Evolutionary conservation across 176 grass and related monocot genomes (phyloP).

Genomic region (Bromus sterilis): DNA sequence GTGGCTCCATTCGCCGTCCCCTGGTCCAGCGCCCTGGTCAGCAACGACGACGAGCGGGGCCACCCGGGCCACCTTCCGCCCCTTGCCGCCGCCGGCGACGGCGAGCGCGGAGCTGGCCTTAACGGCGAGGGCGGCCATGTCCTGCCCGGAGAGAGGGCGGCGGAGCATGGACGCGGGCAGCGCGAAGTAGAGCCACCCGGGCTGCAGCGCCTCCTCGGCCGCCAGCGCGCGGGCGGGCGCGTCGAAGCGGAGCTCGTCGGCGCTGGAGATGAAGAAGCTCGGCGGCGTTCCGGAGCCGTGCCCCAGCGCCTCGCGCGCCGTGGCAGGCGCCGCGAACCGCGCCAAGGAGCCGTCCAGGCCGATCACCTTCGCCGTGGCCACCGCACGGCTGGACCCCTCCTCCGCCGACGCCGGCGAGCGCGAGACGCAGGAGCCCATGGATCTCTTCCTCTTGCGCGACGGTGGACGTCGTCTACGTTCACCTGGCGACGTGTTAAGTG

Average conservation of each 20-base stretch:
- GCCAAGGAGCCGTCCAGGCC: conserved; percentile 31
- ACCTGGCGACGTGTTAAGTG: not conserved
- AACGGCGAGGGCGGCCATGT: conserved; percentile 62
- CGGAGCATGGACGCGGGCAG: conserved; percentile 33
- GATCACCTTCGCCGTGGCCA: conserved; percentile 37
- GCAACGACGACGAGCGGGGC: not conserved
- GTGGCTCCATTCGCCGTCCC: not conserved
- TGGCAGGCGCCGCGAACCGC: conserved; percentile 9
- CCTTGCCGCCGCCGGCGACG: not conserved
- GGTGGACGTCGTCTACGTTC: not conserved
- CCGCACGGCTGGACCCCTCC: not conserved
- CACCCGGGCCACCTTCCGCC: not conserved
- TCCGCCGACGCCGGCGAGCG: not conserved
- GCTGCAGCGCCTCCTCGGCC: conserved; percentile 6
- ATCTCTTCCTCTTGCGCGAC: not conserved
- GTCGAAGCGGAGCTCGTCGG: conserved; percentile 59
- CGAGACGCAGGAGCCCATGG: conserved; percentile 67
- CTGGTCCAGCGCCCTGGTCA: not conserved
- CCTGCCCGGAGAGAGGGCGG: conserved; percentile 20
- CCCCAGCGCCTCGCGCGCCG: conserved; percentile 35
- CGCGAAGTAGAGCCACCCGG: conserved; percentile 52
- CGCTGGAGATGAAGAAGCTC: conserved; percentile 59
- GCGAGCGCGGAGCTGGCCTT: conserved; percentile 36
- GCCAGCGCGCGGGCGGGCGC: conserved; percentile 26
- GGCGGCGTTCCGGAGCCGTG: not conserved